Percentiles rank a stretch among this genome's conserved stretches.
phyloP scores from a whole-genome alignment of 106 monocot genomes.

The Acanthochlamys bracteata region DNA sequence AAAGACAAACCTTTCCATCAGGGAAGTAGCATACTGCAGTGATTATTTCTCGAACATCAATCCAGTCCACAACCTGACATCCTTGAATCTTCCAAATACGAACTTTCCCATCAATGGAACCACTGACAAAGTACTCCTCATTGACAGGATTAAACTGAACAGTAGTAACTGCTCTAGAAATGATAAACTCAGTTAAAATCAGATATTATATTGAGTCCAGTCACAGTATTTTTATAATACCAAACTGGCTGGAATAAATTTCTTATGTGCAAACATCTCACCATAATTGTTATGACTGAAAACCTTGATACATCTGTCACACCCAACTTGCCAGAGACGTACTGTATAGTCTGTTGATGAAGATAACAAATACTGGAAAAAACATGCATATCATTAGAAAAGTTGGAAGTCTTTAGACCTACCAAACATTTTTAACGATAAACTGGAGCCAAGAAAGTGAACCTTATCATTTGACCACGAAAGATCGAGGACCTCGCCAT shows the following conservation, averaged over 20 bases:
- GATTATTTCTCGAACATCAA: conserved; percentile 62
- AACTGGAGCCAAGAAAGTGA: neutral
- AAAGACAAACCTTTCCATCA: conserved; percentile 54
- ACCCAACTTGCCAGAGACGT: conserved; percentile 74
- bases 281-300: conserved; percentile 80
- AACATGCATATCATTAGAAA: neutral
- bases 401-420: too few relatives aligned
- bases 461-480: conserved; percentile 82
- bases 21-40: conserved; percentile 66
- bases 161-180: conserved; percentile 54
- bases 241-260: too few relatives aligned
- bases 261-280: conserved; percentile 4
- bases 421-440: too few relatives aligned
- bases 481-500: conserved; percentile 65
- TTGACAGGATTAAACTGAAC: conserved; percentile 75
- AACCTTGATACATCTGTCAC: conserved; percentile 49
- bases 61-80: conserved; percentile 64
- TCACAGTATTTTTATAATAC: too few relatives aligned
- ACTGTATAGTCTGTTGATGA: conserved; percentile 80
- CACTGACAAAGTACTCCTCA: conserved; percentile 77
- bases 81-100: conserved; percentile 67
- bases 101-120: conserved; percentile 87
- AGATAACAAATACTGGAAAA: conserved; percentile 62
- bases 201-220: too few relatives aligned
- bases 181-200: too few relatives aligned